Conservation (phyloP, 1,139 yeast genomes). For the Kluyveromyces marxianus region DNA sequence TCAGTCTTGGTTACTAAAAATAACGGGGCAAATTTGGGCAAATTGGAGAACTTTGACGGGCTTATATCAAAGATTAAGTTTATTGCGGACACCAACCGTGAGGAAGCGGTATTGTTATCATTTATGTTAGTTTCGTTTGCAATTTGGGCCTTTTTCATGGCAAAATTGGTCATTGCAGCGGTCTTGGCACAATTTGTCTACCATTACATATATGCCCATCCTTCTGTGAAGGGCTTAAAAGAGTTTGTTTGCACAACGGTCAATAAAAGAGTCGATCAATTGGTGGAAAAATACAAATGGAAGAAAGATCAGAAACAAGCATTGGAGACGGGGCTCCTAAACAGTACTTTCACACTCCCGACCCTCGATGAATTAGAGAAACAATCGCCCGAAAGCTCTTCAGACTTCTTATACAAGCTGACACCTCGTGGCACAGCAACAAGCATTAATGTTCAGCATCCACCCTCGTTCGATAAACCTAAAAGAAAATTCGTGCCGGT, state of each 20-base stretch:
- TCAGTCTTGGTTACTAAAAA: conserved; percentile 37
- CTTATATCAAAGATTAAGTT: conserved; percentile 46
- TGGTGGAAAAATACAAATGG: conserved; percentile 17
- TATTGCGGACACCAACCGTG: conserved; percentile 53
- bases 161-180: conserved; percentile 52
- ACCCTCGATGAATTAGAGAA: conserved; percentile 4
- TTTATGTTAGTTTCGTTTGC: conserved; percentile 69
- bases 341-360: neutral
- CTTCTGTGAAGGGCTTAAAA: conserved; percentile 18
- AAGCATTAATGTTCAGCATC: neutral
- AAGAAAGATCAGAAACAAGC: conserved; percentile 6
- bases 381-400: neutral
- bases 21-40: conserved; percentile 29
- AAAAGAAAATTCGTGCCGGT: neutral
- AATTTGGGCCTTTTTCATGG: conserved; percentile 68
- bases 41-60: conserved; percentile 34
- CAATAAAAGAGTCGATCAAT: conserved; percentile 21
- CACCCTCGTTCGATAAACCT: neutral
- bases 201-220: conserved; percentile 34
- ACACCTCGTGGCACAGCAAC: neutral
- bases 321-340: neutral
- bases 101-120: conserved; percentile 63
- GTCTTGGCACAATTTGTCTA: conserved; percentile 49
- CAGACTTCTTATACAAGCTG: neutral
- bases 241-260: conserved; percentile 25